Evolutionary conservation across 2,329 filamentous ascomycete species (phyloP).

Genomic region (Sporothrix sp.): DNA sequence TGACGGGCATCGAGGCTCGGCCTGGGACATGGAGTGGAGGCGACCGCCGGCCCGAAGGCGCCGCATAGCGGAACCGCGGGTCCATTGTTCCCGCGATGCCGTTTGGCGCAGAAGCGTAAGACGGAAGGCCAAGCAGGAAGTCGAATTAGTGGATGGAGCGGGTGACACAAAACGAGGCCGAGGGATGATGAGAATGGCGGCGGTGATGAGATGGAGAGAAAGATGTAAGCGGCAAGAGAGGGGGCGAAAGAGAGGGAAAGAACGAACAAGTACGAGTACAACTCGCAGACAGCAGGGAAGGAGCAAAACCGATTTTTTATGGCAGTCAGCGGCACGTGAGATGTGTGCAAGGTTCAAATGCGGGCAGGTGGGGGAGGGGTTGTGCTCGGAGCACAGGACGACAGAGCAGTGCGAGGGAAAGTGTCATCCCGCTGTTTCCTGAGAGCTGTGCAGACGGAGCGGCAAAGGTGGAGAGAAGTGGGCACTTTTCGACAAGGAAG

Average conservation of each 20-base stretch:
- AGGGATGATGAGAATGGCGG: neutral
- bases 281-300: constrained; percentile 1
- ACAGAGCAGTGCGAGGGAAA: constrained; percentile 4
- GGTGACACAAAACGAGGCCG: too few species aligned
- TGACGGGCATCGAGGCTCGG: constrained; percentile 41
- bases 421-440: neutral
- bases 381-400: constrained; percentile 1
- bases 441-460: neutral
- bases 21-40: constrained; percentile 35
- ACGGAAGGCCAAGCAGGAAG: too few species aligned
- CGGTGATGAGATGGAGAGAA: neutral
- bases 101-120: constrained; percentile 2
- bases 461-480: neutral
- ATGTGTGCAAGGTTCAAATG: too few species aligned
- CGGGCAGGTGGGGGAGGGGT: constrained; percentile 18
- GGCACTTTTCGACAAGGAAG: neutral
- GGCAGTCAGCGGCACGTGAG: constrained; percentile 6
- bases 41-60: constrained; percentile 30
- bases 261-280: neutral
- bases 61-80: constrained; percentile 17
- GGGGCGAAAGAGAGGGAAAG: neutral
- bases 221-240: neutral
- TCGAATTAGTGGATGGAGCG: too few species aligned
- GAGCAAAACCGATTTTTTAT: constrained; percentile 1
- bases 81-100: constrained; percentile 16